These are phyloP conservation scores for Nakazawaea sp. DNA, from an alignment of 805 yeast genomes.

Conservation along the genomic window DNA sequence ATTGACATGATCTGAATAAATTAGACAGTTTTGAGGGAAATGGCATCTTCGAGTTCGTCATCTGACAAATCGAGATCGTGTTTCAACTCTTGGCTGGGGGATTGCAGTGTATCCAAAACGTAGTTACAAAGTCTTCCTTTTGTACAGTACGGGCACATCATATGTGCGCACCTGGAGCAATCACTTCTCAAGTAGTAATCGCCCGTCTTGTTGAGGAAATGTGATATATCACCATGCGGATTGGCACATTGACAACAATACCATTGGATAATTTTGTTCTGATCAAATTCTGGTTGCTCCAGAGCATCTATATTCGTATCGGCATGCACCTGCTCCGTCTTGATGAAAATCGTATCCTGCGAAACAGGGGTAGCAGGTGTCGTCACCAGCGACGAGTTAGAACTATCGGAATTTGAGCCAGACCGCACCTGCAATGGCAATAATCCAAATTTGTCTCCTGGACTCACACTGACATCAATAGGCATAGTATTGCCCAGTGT, in stretches of 20 bases:
- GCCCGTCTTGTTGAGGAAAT: slow-evolving; percentile 3
- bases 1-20: not conserved
- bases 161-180: slow-evolving; percentile 22
- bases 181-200: slow-evolving; percentile 16
- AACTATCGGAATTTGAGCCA: too few relatives aligned
- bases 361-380: too few relatives aligned
- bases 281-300: slow-evolving; percentile 11
- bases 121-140: slow-evolving; percentile 21
- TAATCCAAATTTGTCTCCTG: too few relatives aligned
- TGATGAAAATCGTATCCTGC: too few relatives aligned
- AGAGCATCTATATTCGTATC: too few relatives aligned
- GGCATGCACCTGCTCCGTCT: too few relatives aligned
- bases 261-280: slow-evolving; percentile 23
- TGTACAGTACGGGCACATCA: slow-evolving; percentile 27
- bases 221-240: slow-evolving; percentile 17
- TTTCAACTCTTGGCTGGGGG: not conserved
- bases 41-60: not conserved
- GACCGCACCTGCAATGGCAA: too few relatives aligned
- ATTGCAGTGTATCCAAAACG: too few relatives aligned
- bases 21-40: not conserved
- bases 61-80: too few relatives aligned
- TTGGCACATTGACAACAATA: slow-evolving; percentile 25
- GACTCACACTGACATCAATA: too few relatives aligned
- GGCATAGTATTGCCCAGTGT: too few relatives aligned
- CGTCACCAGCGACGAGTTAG: too few relatives aligned